Evolutionary conservation across 306 rosid species (phyloP).

Genomic region (Calophaca sinica): DNA sequence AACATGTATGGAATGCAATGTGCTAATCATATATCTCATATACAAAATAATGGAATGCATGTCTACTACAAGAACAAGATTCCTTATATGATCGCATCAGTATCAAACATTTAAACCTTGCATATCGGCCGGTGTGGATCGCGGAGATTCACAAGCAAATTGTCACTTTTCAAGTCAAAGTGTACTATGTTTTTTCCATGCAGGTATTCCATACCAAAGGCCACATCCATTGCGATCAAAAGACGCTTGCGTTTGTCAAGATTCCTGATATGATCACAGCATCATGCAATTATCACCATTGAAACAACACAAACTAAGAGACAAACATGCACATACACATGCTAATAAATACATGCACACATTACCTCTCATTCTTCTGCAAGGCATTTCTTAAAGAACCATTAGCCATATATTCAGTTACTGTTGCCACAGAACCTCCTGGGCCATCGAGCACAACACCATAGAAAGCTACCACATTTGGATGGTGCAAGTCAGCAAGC

Average conservation of each 20-base stretch:
- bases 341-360: conserved; percentile 26
- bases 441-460: conserved; percentile 95
- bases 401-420: conserved; percentile 91
- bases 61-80: too few relatives aligned
- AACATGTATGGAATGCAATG: not conserved
- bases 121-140: conserved; percentile 95
- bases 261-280: conserved; percentile 56
- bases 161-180: too few relatives aligned
- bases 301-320: conserved; percentile 31
- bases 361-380: conserved; percentile 84
- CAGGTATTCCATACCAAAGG: too few relatives aligned
- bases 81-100: not conserved
- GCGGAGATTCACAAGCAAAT: conserved; percentile 56
- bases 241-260: conserved; percentile 76
- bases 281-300: conserved; percentile 29
- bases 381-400: conserved; percentile 86
- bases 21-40: not conserved
- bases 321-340: not conserved
- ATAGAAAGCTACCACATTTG: conserved; percentile 92
- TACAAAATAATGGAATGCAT: too few relatives aligned
- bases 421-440: conserved; percentile 91
- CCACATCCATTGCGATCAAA: too few relatives aligned
- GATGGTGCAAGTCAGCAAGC: conserved; percentile 95
- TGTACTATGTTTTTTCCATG: too few relatives aligned
- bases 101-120: conserved; percentile 64